phyloP scores from a whole-genome alignment of 2,329 filamentous ascomycete species.

The Fusarium piperis region DNA sequence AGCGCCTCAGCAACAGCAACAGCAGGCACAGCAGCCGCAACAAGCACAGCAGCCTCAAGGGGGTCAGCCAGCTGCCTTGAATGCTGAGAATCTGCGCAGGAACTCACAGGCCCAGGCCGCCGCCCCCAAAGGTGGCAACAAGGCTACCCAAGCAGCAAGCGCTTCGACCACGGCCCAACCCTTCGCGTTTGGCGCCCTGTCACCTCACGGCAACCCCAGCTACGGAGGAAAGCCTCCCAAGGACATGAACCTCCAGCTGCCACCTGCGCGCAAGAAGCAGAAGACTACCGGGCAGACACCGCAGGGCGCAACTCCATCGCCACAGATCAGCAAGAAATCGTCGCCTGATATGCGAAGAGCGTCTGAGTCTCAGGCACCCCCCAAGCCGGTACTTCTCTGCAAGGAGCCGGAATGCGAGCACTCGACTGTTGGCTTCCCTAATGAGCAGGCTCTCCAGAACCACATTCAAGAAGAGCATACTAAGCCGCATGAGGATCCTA shows the following conservation, averaged over 20 bases:
- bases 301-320: slow-evolving; percentile 56
- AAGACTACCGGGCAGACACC: slow-evolving; percentile 57
- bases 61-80: slow-evolving; percentile 49
- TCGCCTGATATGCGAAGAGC: slow-evolving; percentile 57
- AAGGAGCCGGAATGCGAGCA: slow-evolving; percentile 65
- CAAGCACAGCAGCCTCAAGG: slow-evolving; percentile 34
- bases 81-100: slow-evolving; percentile 61
- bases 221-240: slow-evolving; percentile 61
- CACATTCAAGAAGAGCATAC: slow-evolving; percentile 70
- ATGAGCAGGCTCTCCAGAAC: slow-evolving; percentile 61
- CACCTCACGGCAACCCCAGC: slow-evolving; percentile 68
- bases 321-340: slow-evolving; percentile 57
- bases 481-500: slow-evolving; percentile 64
- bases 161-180: slow-evolving; percentile 67
- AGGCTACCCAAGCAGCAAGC: slow-evolving; percentile 60
- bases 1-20: slow-evolving; percentile 47
- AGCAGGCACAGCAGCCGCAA: slow-evolving; percentile 37
- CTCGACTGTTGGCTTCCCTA: slow-evolving; percentile 60
- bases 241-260: slow-evolving; percentile 66
- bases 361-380: slow-evolving; percentile 42
- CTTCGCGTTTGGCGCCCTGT: slow-evolving; percentile 64
- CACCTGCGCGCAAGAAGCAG: slow-evolving; percentile 65
- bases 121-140: slow-evolving; percentile 51
- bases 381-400: slow-evolving; percentile 60
- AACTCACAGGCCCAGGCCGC: slow-evolving; percentile 60